Base-by-base conservation (phyloP, 805 yeast species). In the Candida incommunis region DNA sequence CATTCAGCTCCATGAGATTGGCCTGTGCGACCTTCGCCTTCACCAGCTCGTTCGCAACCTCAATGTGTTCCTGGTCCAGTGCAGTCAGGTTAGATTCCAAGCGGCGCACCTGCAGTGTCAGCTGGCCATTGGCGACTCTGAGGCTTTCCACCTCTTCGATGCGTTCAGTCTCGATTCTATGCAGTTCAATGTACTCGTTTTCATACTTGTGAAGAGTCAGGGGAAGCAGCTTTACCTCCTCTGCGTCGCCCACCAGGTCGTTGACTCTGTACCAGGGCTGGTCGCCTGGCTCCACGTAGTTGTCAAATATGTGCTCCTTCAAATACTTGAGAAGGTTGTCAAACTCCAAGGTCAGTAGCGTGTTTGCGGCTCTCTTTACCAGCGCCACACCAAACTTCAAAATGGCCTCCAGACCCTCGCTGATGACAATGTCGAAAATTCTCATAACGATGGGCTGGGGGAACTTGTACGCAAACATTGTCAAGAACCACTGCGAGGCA, bases 401-500 rank as follows among this genome's bases (percentile, higher is more conserved):
- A 41, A 90, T 68, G 2, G 94, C 78, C 64, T 88, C 97, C 40
- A 81, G 67, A 34, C 98, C 98, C 65, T 92, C 96, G 4, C 94
- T 80, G 44, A 92, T 77, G 4, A 92, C 78, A 48, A 85, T 74
- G 64, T 92, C 98, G 61, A 75, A 85, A 35, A 92, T 84, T 49
- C 96, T 71, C 51, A 86, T 65, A 22, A 92, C 96, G 58, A 90
- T 80, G 46, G 78, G 83, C 43, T 88, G 67, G 15, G 98, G 97
- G 61, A 92, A 90, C 59, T 86, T 86, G 67, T 92, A 92, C 4
- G 95, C 94, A 64, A 92, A 92, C 51, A 92, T 72, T 0, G 97
- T 92, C 54, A 92, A 70, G 57, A 92, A 90, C 98, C 98, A 92
- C 63, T 92, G 97, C 1, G 95, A 80, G 0, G 96, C 97, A 67